Percentiles rank a stretch among this genome's conserved stretches.
phyloP scores from a whole-genome alignment of 257 asterid species.

The Plantago ovata region DNA sequence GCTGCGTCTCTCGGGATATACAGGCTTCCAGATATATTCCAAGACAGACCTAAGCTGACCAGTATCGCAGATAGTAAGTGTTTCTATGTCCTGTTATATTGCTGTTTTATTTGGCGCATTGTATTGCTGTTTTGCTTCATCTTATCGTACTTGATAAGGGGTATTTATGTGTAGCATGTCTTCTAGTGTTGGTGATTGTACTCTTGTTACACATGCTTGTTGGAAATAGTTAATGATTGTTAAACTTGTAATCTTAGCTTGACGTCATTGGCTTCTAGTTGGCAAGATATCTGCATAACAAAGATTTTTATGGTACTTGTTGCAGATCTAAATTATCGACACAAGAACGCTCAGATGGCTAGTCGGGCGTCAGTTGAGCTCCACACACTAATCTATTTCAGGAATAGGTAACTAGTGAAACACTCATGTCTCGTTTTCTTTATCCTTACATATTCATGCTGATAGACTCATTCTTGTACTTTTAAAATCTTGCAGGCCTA shows the following conservation, averaged over 20 bases:
- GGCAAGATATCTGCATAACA: too few relatives aligned
- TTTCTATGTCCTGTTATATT: conserved; percentile 10
- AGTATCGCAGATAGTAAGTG: conserved; percentile 80
- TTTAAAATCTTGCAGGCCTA: conserved; percentile 57
- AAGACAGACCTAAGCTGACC: conserved; percentile 73
- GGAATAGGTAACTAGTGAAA: conserved; percentile 51
- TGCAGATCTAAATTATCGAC: conserved; percentile 92
- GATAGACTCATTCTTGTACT: conserved; percentile 3
- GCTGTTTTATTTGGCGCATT: conserved; percentile 15
- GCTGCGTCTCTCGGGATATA: conserved; percentile 93
- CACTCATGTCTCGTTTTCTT: background rate
- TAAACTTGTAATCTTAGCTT: background rate
- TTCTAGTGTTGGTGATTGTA: background rate
- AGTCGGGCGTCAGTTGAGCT: conserved; percentile 97
- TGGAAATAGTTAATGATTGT: background rate
- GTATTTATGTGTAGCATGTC: background rate
- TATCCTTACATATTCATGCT: conserved; percentile 15
- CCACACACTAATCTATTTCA: conserved; percentile 87
- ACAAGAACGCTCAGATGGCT: conserved; percentile 98
- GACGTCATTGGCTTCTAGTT: background rate
- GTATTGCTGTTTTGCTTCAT: conserved; percentile 3
- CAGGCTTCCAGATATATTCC: conserved; percentile 79
- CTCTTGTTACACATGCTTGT: conserved; percentile 1
- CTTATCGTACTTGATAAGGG: background rate
- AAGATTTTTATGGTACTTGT: background rate